Percentiles rank a stretch among this genome's conserved stretches.
phyloP scores from a whole-genome alignment of 73 alveolate species.

The Tetrahymena borealis region DNA sequence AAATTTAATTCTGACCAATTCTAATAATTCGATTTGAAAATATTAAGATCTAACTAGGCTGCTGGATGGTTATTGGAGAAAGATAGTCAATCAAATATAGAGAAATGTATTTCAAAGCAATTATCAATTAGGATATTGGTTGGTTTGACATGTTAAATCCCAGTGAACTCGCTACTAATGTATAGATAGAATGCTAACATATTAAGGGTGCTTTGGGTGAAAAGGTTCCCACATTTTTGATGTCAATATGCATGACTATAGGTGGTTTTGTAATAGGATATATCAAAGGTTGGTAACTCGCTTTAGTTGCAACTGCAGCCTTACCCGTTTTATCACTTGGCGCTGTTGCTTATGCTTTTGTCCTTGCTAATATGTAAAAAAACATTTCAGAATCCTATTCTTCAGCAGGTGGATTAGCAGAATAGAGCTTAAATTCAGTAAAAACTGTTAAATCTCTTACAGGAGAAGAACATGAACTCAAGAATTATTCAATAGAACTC shows the following conservation, averaged over 20 bases:
- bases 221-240: constrained; percentile 53
- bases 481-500: background rate
- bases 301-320: background rate
- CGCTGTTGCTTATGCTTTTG: constrained; percentile 16
- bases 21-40: background rate
- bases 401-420: constrained; percentile 68
- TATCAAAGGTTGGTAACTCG: constrained; percentile 7
- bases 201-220: constrained; percentile 71
- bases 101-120: constrained; percentile 50
- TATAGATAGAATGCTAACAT: constrained; percentile 55
- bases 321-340: constrained; percentile 22
- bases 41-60: background rate
- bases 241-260: constrained; percentile 53
- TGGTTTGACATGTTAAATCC: constrained; percentile 74
- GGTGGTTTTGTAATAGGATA: constrained; percentile 45
- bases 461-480: constrained; percentile 46
- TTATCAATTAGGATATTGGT: constrained; percentile 62
- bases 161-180: constrained; percentile 52
- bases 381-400: constrained; percentile 48
- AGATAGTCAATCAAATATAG: constrained; percentile 43
- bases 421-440: constrained; percentile 69
- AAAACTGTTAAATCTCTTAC: constrained; percentile 62
- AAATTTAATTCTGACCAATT: too few species aligned
- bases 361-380: constrained; percentile 22
- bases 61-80: constrained; percentile 48